Evolutionary conservation across 768 basidiomycete species (phyloP), one percentile per base, ranked within the genome.

Genomic region (Phaeotremella skinneri): DNA sequence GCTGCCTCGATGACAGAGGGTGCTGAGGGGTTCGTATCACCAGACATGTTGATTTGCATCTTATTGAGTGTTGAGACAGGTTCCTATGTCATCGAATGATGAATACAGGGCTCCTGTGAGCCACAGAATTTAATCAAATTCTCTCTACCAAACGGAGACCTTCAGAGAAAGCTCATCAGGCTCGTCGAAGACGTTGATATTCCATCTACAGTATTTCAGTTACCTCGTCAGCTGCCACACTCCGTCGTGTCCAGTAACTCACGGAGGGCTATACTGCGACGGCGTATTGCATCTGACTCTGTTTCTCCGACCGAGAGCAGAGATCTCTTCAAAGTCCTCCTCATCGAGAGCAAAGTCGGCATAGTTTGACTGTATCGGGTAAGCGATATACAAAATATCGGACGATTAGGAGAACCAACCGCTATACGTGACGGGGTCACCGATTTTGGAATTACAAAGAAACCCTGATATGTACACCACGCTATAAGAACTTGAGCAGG

Each of bases 361-460:
- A 17, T 7, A 37, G 34, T 37, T 37, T 7, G 34, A 37, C 34
- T 37, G 17, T 17, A 7, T 37, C 20, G 26, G n/a, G 23, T 39
- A 31, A 61, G 56, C 55, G 29, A 27, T 52, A 34, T 16, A 17
- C 4, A 14, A 30, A 26, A 61, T 23, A 41, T 41, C 34, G n/a
- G 17, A n/a, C 3, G 34, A 37, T 37, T n/a, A n/a, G n/a, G n/a
- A 37, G 9, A 7, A 37, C 34, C 7, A 7, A 37, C 34, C 9
- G 34, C 82, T 76, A 64, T 85, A 81, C 49, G 86, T 81, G 43
- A 30, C 1, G 60, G 56, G 17, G 60, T 56, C 21, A 89, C 87
- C 56, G 83, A 85, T 82, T 91, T 91, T 17, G 89, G 89, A 67
- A 91, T 88, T 61, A 90, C 85, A 7, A 85, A 85, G 73, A 84